Evolutionary conservation across 192 early-diverging fungal genomes (phyloP).

Genomic region (Gryganskiella cystojenkinii): DNA sequence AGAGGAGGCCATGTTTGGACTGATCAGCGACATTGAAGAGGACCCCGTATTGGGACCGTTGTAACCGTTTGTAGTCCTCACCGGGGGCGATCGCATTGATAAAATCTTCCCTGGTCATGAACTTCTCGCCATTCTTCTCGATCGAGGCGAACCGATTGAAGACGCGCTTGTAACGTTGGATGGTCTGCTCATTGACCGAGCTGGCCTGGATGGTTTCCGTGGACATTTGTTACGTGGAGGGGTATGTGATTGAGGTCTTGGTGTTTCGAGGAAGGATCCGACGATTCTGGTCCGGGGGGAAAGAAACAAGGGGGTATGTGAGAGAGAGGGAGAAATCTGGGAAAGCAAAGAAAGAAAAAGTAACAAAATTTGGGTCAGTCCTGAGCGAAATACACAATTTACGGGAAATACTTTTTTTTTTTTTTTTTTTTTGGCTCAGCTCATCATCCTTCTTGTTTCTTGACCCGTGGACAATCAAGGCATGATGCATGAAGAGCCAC

Average conservation of each 20-base stretch:
- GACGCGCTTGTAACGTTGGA: slow-evolving; percentile 57
- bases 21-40: slow-evolving; percentile 72
- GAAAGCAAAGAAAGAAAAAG: no score
- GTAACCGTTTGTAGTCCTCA: slow-evolving; percentile 66
- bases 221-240: slow-evolving; percentile 27
- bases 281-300: no score
- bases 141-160: slow-evolving; percentile 64
- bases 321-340: no score
- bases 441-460: no score
- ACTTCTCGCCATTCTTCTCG: slow-evolving; percentile 60
- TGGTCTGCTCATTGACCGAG: slow-evolving; percentile 18
- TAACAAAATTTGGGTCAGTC: no score
- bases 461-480: no score
- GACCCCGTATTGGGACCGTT: slow-evolving; percentile 65
- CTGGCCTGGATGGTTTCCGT: neutral
- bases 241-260: slow-evolving; percentile 4
- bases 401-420: no score
- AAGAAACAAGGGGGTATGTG: no score
- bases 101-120: slow-evolving; percentile 71
- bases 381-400: no score
- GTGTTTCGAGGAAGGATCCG: no score
- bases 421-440: no score
- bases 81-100: slow-evolving; percentile 63
- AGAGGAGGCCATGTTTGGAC: slow-evolving; percentile 57
- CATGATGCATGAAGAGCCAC: no score